These are phyloP conservation scores for Neonectria neomacrospora DNA, from an alignment of 2,329 filamentous ascomycete genomes.

Conservation along the genomic window DNA sequence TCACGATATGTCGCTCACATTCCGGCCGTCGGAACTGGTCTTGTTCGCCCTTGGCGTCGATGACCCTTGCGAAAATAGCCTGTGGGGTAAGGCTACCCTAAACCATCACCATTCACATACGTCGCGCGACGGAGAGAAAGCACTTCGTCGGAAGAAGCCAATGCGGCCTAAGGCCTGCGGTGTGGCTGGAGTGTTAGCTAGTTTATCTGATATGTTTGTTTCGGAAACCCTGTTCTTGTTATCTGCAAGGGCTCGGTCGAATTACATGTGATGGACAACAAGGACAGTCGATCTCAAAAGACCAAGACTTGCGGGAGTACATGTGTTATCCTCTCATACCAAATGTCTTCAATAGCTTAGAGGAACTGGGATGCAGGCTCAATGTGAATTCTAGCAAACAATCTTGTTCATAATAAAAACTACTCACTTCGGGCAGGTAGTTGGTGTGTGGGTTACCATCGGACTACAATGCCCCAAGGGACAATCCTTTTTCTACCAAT, in stretches of 20 bases:
- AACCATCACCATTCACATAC: background rate
- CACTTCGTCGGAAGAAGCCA: background rate
- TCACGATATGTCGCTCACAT: background rate
- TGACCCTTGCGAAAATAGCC: background rate
- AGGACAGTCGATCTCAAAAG: background rate
- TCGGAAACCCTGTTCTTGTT: background rate
- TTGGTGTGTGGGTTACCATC: background rate
- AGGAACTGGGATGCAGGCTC: background rate
- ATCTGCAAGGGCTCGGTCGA: background rate
- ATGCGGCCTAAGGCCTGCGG: background rate
- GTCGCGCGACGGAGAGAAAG: background rate
- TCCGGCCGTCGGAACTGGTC: background rate
- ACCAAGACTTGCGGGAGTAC: background rate
- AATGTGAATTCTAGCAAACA: background rate
- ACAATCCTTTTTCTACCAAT: background rate
- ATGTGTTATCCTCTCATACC: background rate
- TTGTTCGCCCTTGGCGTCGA: no score
- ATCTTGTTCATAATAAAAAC: background rate
- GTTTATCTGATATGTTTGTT: background rate
- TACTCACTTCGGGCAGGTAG: background rate
- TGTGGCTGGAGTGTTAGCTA: background rate
- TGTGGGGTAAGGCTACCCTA: background rate
- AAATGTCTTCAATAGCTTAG: background rate
- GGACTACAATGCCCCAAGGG: background rate
- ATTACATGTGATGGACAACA: background rate